Conservation (phyloP, 2,329 filamentous ascomycete genomes). For the Fusarium sp. region DNA sequence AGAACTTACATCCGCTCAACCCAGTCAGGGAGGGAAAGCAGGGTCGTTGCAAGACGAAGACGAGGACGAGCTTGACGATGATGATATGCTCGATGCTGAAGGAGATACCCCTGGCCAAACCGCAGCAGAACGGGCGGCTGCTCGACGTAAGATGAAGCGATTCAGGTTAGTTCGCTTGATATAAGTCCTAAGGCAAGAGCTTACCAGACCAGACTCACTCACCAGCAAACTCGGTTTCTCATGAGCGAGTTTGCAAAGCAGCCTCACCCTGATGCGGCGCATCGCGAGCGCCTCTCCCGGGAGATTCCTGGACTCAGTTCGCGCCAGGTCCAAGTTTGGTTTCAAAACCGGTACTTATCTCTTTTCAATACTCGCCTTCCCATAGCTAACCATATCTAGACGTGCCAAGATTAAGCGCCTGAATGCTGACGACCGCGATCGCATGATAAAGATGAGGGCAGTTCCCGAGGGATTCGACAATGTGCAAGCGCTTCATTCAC, state of each 20-base stretch:
- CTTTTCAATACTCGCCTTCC: neutral
- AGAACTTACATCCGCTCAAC: slow-evolving; percentile 53
- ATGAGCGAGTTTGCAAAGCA: slow-evolving; percentile 98
- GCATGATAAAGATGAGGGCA: slow-evolving; percentile 80
- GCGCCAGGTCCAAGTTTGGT: slow-evolving; percentile 97
- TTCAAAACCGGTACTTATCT: slow-evolving; percentile 86
- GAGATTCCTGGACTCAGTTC: slow-evolving; percentile 94
- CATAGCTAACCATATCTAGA: slow-evolving; percentile 56
- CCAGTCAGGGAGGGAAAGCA: slow-evolving; percentile 57
- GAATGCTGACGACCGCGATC: slow-evolving; percentile 78
- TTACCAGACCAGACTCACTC: slow-evolving; percentile 79
- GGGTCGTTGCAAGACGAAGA: slow-evolving; percentile 63
- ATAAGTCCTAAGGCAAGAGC: slow-evolving; percentile 34
- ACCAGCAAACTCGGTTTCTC: slow-evolving; percentile 96
- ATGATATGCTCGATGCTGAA: slow-evolving; percentile 67
- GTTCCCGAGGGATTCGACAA: slow-evolving; percentile 81
- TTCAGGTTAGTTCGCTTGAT: slow-evolving; percentile 72
- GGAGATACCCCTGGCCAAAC: slow-evolving; percentile 61
- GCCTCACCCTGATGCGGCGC: slow-evolving; percentile 92
- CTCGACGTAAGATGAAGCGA: slow-evolving; percentile 80
- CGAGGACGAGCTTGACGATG: slow-evolving; percentile 69
- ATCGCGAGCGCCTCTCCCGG: slow-evolving; percentile 86
- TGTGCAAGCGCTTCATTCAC: slow-evolving; percentile 77
- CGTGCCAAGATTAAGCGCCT: slow-evolving; percentile 81
- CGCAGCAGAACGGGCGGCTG: slow-evolving; percentile 70